Conservation (phyloP, 2,329 filamentous ascomycete genomes). For the Capronia americana region DNA sequence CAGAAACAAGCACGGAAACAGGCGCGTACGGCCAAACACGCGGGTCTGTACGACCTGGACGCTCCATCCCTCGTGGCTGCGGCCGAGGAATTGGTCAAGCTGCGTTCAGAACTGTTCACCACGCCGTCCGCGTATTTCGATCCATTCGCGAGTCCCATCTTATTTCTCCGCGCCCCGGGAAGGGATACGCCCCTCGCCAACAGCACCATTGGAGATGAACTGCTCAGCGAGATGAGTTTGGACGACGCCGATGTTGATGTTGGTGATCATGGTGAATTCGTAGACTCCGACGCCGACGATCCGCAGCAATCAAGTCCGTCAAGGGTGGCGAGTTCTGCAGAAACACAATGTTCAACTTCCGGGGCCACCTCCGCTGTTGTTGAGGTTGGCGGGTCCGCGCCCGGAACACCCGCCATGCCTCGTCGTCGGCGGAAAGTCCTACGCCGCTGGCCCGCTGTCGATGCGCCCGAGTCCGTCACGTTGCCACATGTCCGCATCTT, state of each 20-base stretch:
- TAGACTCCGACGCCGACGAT: constrained; percentile 28
- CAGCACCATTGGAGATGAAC: constrained; percentile 19
- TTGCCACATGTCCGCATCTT: constrained; percentile 37
- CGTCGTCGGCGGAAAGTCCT: constrained; percentile 37
- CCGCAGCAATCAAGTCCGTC: constrained; percentile 12
- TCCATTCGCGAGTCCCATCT: constrained; percentile 51
- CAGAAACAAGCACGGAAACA: neutral
- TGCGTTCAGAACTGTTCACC: constrained; percentile 47
- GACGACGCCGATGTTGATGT: constrained; percentile 22
- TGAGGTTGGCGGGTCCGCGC: too few relatives aligned
- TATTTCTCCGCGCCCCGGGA: constrained; percentile 52
- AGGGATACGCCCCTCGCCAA: constrained; percentile 44
- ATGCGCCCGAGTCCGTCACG: constrained; percentile 31
- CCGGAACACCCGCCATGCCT: neutral
- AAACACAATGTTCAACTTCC: neutral
- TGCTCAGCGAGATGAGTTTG: constrained; percentile 26
- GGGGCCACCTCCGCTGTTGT: neutral
- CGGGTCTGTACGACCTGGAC: constrained; percentile 31
- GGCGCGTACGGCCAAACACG: constrained; percentile 24
- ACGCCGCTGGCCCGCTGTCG: constrained; percentile 35
- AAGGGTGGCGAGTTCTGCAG: neutral
- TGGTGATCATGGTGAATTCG: constrained; percentile 12
- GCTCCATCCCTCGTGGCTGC: constrained; percentile 22
- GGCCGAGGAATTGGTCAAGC: constrained; percentile 40
- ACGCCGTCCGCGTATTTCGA: constrained; percentile 49